Evolutionary conservation across 2,329 filamentous ascomycete genomes (phyloP).

Genomic region (Ambrosiella beaveri): DNA sequence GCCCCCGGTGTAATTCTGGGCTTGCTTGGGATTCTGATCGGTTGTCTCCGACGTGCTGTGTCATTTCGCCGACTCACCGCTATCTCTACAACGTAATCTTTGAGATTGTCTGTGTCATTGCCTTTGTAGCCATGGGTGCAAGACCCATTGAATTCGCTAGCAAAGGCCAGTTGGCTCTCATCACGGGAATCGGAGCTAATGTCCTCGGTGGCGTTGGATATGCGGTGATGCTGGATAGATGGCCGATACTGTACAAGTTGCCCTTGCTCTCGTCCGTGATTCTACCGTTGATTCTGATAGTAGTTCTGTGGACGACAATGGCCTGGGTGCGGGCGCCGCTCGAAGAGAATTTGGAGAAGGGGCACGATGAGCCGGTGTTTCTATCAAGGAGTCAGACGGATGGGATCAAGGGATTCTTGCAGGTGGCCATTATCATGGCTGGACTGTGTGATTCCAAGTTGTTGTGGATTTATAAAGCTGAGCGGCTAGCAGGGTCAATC

Average conservation of each 20-base stretch:
- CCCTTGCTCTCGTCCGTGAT: background rate
- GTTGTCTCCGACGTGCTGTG: constrained; percentile 6
- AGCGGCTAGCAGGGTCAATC: constrained; percentile 35
- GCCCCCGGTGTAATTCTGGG: constrained; percentile 33
- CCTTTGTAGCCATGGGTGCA: background rate
- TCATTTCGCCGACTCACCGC: background rate
- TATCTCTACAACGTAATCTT: background rate
- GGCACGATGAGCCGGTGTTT: constrained; percentile 16
- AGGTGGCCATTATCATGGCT: constrained; percentile 34
- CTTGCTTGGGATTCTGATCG: constrained; percentile 9
- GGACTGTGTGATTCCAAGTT: constrained; percentile 34
- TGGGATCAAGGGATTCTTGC: constrained; percentile 53
- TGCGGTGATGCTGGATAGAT: background rate
- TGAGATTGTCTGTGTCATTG: background rate
- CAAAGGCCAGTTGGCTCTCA: background rate
- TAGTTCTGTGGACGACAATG: background rate
- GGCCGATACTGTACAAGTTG: background rate
- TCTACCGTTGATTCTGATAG: background rate
- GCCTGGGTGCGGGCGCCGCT: background rate
- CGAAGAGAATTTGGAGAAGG: background rate
- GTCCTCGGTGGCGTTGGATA: background rate
- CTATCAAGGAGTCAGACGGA: constrained; percentile 39
- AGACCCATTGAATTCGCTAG: background rate
- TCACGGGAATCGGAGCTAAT: background rate
- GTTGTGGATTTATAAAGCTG: constrained; percentile 35